Percentiles rank a stretch among this genome's conserved stretches.
Evolutionary conservation across 2,329 filamentous ascomycete species (phyloP).

Genomic region (Sphaerulina musiva): DNA sequence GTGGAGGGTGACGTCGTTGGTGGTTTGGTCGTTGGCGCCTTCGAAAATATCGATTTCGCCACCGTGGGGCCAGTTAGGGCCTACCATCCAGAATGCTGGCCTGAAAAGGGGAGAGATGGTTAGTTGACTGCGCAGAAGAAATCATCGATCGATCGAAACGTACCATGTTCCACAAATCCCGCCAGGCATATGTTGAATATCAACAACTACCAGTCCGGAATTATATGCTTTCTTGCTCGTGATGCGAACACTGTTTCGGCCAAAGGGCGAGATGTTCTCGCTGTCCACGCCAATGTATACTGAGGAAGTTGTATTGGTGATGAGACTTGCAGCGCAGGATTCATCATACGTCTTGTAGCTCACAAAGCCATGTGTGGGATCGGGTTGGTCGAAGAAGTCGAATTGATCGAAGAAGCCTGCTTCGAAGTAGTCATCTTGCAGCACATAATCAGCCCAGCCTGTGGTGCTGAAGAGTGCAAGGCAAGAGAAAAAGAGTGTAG

Average conservation of each 20-base stretch:
- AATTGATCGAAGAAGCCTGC: conserved; percentile 48
- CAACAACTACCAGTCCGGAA: conserved; percentile 63
- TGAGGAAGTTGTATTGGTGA: conserved; percentile 21
- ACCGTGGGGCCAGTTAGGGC: conserved; percentile 45
- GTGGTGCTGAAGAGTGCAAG: conserved; percentile 23
- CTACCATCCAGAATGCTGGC: conserved; percentile 60
- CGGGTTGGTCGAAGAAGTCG: conserved; percentile 47
- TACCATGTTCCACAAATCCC: conserved; percentile 63
- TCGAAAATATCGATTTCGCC: conserved; percentile 40
- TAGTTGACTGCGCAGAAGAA: too few species aligned
- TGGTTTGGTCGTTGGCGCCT: conserved; percentile 34
- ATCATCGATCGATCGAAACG: background rate
- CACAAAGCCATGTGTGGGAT: conserved; percentile 72
- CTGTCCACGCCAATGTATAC: conserved; percentile 34
- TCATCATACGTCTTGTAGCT: conserved; percentile 56
- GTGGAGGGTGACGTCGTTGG: conserved; percentile 35
- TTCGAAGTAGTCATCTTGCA: conserved; percentile 45
- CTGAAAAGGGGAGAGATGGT: background rate
- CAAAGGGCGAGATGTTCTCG: conserved; percentile 42
- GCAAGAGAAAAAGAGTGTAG: conserved; percentile 17
- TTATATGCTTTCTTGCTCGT: conserved; percentile 59
- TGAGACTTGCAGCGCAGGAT: conserved; percentile 38
- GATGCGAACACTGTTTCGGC: conserved; percentile 65
- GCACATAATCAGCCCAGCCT: conserved; percentile 29
- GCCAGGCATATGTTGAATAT: conserved; percentile 66